Base-by-base conservation (phyloP, 768 basidiomycete genomes). In the Pisolithus albus region DNA sequence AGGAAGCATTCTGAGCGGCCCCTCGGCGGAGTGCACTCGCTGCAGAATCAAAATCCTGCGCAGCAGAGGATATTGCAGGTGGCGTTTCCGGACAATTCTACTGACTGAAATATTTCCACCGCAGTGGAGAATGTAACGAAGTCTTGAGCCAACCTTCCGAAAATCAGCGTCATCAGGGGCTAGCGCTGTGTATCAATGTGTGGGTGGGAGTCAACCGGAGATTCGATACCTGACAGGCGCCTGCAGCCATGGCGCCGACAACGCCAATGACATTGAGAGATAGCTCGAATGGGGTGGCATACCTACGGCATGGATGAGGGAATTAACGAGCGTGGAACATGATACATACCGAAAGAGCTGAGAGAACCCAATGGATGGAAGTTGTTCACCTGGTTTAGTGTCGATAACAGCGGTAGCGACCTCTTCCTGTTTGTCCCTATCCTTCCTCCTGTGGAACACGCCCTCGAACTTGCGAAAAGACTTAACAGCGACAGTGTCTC, bases 91-190 rank as follows among this genome's bases (percentile, higher is more conserved):
- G 38, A 43, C 19, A 18, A 34, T 13, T 42, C 9, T 6, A 40
- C 47, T 2, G 30, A 10, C 5, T 16, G 11, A 19, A 58, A 37
- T 9, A 64, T 40, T 1, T 64, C 58, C 2, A 59, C 8, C 1
- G 54, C 51, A 0, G 26, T 52, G 4, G 71, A 69, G 59, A 91
- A 91, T 6, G 56, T 49, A 60, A 91, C 84, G 67, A 91, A 92
- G 36, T 75, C 69, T 58, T 88, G 77, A 0, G 85, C 85, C 46
- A 94, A 80, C 46, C 81, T 81, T 41, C 92, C 92, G 65, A 96
- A 95, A 36, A 96, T 75, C 49, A 96, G 70, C 55, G 81, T 81
- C 86, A 90, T 87, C 39, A 88, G 72, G 5, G 86, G 86, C 82
- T 87, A 50, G 5, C 38, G 9, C 16, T 2, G 3, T 55, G 15